Percentiles rank a stretch among this genome's conserved stretches.
Evolutionary conservation across 345 rosid genomes (phyloP).

Genomic region (Aurinia saxatilis): DNA sequence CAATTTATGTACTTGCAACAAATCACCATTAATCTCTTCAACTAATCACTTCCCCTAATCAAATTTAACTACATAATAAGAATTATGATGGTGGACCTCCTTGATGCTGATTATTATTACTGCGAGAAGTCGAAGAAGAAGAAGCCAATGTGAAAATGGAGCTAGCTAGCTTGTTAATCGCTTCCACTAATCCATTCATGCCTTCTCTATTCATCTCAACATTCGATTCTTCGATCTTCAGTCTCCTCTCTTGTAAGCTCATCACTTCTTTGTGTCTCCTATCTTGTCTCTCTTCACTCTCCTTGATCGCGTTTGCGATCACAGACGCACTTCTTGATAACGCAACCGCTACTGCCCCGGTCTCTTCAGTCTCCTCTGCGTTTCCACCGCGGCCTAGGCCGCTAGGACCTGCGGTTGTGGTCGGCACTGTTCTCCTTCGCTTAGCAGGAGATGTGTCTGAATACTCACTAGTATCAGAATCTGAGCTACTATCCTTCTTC

Average conservation of each 20-base stretch:
- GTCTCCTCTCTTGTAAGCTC: constrained; percentile 54
- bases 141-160: constrained; percentile 71
- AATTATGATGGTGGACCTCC: constrained; percentile 18
- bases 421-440: constrained; percentile 37
- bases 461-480: constrained; percentile 71
- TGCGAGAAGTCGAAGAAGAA: constrained; percentile 25
- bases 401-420: constrained; percentile 22
- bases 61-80: constrained; percentile 3
- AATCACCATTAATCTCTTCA: neutral
- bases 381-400: constrained; percentile 6
- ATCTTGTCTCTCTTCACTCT: constrained; percentile 61
- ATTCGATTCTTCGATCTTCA: constrained; percentile 62
- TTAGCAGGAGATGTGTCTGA: constrained; percentile 71
- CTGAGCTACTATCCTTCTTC: constrained; percentile 58
- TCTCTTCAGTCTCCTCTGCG: constrained; percentile 16
- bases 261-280: constrained; percentile 65
- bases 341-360: constrained; percentile 43
- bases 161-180: constrained; percentile 79
- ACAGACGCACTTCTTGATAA: constrained; percentile 65
- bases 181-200: constrained; percentile 57
- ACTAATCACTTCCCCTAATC: constrained; percentile 19
- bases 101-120: constrained; percentile 25
- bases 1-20: constrained; percentile 18
- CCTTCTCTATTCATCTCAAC: constrained; percentile 55
- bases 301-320: constrained; percentile 70